Base-by-base conservation (phyloP, 495 filamentous ascomycete genomes). In the Bacidia rubella region DNA sequence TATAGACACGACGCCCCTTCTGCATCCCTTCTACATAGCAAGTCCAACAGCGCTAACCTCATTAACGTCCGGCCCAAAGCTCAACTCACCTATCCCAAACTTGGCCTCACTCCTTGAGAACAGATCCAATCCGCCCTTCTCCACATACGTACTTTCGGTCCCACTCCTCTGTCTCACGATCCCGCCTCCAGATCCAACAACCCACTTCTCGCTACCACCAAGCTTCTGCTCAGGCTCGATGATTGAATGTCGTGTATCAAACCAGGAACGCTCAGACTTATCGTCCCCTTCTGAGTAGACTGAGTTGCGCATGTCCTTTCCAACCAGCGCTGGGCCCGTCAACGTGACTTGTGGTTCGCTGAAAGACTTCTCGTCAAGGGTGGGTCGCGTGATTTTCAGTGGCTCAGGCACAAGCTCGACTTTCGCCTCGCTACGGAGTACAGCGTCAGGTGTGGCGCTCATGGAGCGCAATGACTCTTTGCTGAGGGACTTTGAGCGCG, bases 401-500 rank as follows among this genome's bases (percentile, higher is more conserved):
- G n/a, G n/a, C n/a, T n/a, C n/a, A n/a, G n/a, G n/a, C n/a, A n/a
- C n/a, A n/a, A n/a, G n/a, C n/a, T n/a, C n/a, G n/a, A 15, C 29
- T 35, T 35, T 35, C 5, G 29, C 7, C 29, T 35, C 29, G 29
- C 7, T 7, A 15, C 29, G 29, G 29, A 35, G 29, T 15, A 35
- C 15, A 15, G 15, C 15, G 15, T 47, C 44, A 1, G 44, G 44
- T 10, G 44, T 47, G 29, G 29, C 29, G 29, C 7, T 35, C 29
- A 15, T 35, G 15, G 29, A 50, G 1, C 47, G 47, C 12, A 50
- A 15, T 17, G 25, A 35, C 19, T 50, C 47, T 38, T 38, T 50
- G 47, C 25, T 35, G 25, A 49, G 25, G 26, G 47, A 35, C 22
- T 50, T 50, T 3, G 47, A 50, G 15, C 27, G 26, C n/a, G 47